Evolutionary conservation across 2,329 filamentous ascomycete genomes (phyloP).

Genomic region (Trichoderma sp.): DNA sequence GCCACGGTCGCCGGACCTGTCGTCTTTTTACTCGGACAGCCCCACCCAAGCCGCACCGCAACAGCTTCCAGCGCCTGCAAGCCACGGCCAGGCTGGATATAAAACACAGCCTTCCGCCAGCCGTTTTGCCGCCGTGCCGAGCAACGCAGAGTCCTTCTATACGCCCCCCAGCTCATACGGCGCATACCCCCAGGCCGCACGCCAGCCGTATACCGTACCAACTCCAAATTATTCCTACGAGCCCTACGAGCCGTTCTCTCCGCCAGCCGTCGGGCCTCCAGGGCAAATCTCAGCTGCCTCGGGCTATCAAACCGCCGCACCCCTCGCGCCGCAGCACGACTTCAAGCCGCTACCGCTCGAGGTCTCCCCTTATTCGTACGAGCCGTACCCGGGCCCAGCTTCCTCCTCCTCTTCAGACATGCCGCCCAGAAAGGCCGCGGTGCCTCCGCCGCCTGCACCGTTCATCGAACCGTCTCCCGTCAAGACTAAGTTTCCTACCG

Average conservation of each 20-base stretch:
- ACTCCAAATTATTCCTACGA: conserved; percentile 28
- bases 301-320: conserved; percentile 24
- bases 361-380: neutral
- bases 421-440: conserved; percentile 39
- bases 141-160: conserved; percentile 32
- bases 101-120: conserved; percentile 39
- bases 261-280: conserved; percentile 27
- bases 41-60: conserved; percentile 41
- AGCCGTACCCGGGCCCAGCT: conserved; percentile 5
- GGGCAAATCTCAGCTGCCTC: conserved; percentile 3
- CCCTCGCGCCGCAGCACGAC: conserved; percentile 26
- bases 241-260: conserved; percentile 28
- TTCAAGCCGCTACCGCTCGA: conserved; percentile 19
- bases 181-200: conserved; percentile 23
- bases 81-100: conserved; percentile 35
- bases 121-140: conserved; percentile 30
- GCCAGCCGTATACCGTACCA: conserved; percentile 28
- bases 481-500: conserved; percentile 94
- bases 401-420: conserved; percentile 33
- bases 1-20: conserved; percentile 61
- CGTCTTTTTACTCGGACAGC: conserved; percentile 52
- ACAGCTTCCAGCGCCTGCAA: conserved; percentile 37
- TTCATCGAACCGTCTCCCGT: conserved; percentile 69
- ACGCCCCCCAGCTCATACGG: conserved; percentile 29
- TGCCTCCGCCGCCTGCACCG: conserved; percentile 39